Percentiles rank a stretch among this genome's conserved stretches.
Conservation (phyloP, 1,284 basidiomycete genomes). For the Exobasidium cylindrosporum region DNA sequence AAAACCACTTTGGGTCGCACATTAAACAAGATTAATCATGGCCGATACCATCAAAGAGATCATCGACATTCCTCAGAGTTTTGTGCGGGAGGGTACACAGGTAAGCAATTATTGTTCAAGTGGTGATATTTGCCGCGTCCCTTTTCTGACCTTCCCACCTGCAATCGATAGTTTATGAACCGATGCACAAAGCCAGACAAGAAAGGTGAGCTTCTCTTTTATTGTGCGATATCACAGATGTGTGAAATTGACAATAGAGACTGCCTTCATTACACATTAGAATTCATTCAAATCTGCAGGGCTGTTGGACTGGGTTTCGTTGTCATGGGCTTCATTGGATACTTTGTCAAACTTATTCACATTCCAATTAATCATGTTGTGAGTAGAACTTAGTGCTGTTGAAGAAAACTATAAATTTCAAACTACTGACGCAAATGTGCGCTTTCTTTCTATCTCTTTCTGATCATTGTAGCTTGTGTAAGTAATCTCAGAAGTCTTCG, state of each 20-base stretch:
- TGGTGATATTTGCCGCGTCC: constrained; percentile 3
- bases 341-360: constrained; percentile 56
- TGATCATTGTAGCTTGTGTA: too few relatives aligned
- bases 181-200: constrained; percentile 96
- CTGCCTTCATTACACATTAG: constrained; percentile 24
- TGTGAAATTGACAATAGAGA: too few relatives aligned
- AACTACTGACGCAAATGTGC: too few relatives aligned
- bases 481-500: too few relatives aligned
- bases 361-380: constrained; percentile 55
- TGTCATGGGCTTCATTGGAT: constrained; percentile 55
- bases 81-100: constrained; percentile 88
- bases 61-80: constrained; percentile 84
- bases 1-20: too few relatives aligned
- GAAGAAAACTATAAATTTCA: too few relatives aligned
- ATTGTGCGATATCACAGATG: too few relatives aligned
- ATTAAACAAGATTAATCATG: constrained; percentile 61
- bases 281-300: constrained; percentile 54
- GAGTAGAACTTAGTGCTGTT: too few relatives aligned
- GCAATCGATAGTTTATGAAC: constrained; percentile 74
- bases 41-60: constrained; percentile 88
- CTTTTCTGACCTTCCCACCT: background rate
- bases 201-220: constrained; percentile 77
- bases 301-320: constrained; percentile 53
- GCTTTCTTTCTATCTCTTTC: too few relatives aligned
- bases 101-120: constrained; percentile 61